Base-by-base conservation (phyloP, 1,139 yeast genomes). In the Zygosaccharomyces pseudobailii region DNA sequence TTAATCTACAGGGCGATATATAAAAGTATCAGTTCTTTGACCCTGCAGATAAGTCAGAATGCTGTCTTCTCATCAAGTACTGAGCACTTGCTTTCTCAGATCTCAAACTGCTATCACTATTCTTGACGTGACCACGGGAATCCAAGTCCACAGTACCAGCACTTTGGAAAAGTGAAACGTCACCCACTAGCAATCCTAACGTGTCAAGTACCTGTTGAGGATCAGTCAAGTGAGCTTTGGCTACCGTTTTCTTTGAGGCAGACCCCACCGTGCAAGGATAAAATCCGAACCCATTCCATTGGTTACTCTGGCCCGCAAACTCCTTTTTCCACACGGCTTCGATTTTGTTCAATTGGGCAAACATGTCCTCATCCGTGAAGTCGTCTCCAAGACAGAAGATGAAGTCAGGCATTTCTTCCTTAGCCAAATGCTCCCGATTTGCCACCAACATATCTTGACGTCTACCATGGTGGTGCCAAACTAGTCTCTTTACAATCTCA, bases 351-450 rank as follows among this genome's bases (percentile, higher is more conserved):
- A 92, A 71, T 23, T 92, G 84, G 51, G 73, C 75, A 67, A 92
- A 92, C 99, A 92, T 92, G 63, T 92, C 98, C 67, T 92, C 99
- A 67, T 92, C 99, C 0, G 99, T 94, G 45, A 84, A 76, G 66
- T 92, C 99, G 67, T 92, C 99, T 41, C 99, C 99, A 40, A 88
- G 71, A 70, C 97, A 92, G 47, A 90, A 69, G 42, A 87, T 79
- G 62, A 94, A 92, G 60, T 87, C 96, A 0, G 96, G 92, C 42
- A 80, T 71, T 43, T 77, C 73, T 2, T 74, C 76, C 24, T 69
- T 65, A 0, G 73, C 62, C 23, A 76, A 69, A n/a, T 66, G 65
- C n/a, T 63, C 63, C 55, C 66, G 47, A 57, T 67, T 50, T 60
- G 68, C 40, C 69, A 71, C 49, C 50, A 56, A 46, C 47, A 61